Evolutionary conservation across 257 asterid genomes (phyloP).

Genomic region (Galeopsis tetrahit): DNA sequence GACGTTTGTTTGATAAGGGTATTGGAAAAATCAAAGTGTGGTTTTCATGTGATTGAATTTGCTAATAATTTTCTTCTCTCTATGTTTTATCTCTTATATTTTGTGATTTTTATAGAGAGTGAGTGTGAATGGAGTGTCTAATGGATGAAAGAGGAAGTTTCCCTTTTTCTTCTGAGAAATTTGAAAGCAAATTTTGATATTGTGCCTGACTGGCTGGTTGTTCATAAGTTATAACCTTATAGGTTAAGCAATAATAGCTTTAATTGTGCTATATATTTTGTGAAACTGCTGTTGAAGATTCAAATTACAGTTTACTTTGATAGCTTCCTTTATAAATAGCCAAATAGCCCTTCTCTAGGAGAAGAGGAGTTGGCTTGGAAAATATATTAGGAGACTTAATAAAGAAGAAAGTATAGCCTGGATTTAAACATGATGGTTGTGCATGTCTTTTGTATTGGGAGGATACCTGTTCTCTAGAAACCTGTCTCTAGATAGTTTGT

Average conservation of each 20-base stretch:
- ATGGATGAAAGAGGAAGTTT: neutral
- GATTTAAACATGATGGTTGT: constrained; percentile 5
- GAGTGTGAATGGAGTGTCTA: constrained; percentile 23
- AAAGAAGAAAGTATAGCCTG: neutral
- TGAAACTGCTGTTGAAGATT: constrained; percentile 16
- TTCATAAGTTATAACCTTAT: constrained; percentile 3
- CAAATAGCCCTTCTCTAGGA: neutral
- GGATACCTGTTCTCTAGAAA: neutral
- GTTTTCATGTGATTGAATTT: neutral
- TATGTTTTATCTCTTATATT: neutral
- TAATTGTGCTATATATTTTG: neutral
- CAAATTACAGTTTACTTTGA: constrained; percentile 10
- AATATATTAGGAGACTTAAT: constrained; percentile 23
- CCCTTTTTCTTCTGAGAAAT: neutral
- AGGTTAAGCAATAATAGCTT: constrained; percentile 13
- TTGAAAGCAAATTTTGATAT: neutral
- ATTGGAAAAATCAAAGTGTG: neutral
- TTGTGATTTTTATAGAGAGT: neutral
- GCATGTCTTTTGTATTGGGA: constrained; percentile 3
- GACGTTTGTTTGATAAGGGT: constrained; percentile 23
- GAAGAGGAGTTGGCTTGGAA: constrained; percentile 7
- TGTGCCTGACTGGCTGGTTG: neutral
- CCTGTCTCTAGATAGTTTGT: constrained; percentile 5
- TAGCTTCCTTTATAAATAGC: neutral
- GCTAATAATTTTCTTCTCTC: neutral